Conservation (phyloP, 1,284 basidiomycete genomes). For the Sanghuangporus sanghuang region DNA sequence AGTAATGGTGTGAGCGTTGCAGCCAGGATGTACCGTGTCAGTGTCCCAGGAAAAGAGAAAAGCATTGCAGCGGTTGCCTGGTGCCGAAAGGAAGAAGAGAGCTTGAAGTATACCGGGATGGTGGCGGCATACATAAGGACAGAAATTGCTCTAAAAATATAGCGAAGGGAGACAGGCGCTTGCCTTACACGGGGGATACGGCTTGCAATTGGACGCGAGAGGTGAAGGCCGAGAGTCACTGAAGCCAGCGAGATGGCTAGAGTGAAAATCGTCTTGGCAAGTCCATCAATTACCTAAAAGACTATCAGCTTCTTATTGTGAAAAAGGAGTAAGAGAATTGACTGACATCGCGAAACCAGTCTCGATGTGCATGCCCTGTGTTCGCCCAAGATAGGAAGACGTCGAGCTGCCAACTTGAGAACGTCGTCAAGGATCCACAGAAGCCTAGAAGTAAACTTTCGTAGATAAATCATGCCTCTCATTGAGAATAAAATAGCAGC, state of each 20-base stretch:
- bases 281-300: slow-evolving; percentile 75
- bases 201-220: slow-evolving; percentile 40
- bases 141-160: slow-evolving; percentile 42
- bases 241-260: slow-evolving; percentile 66
- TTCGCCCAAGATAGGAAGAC: slow-evolving; percentile 87
- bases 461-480: background rate
- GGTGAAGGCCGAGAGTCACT: slow-evolving; percentile 53
- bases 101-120: slow-evolving; percentile 74
- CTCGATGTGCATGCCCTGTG: slow-evolving; percentile 47
- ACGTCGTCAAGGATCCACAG: slow-evolving; percentile 95
- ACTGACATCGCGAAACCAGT: slow-evolving; percentile 77
- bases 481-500: background rate
- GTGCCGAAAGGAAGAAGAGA: slow-evolving; percentile 67
- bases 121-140: slow-evolving; percentile 60
- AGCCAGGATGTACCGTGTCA: slow-evolving; percentile 80
- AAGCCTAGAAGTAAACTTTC: slow-evolving; percentile 54
- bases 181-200: slow-evolving; percentile 35
- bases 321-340: slow-evolving; percentile 2
- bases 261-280: slow-evolving; percentile 80
- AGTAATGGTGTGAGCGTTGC: slow-evolving; percentile 63
- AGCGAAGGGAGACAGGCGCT: slow-evolving; percentile 38
- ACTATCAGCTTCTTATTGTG: background rate
- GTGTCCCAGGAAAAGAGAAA: slow-evolving; percentile 85
- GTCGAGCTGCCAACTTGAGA: slow-evolving; percentile 92
- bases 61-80: slow-evolving; percentile 85